Base-by-base conservation (phyloP, 768 basidiomycete species). In the Lactarius psammicola region DNA sequence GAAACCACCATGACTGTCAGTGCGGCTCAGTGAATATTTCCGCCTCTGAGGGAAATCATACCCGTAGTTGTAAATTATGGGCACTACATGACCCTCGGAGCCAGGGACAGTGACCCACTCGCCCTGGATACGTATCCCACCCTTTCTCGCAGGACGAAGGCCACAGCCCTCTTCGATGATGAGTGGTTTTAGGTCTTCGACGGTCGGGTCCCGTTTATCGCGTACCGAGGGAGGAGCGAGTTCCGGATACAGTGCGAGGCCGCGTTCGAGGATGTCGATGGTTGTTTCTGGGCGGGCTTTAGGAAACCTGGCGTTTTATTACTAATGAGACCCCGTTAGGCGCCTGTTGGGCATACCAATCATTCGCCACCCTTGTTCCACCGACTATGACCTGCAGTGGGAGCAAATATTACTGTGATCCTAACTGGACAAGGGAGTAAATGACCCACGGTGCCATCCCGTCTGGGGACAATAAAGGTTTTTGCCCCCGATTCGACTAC, bases 21-120 rank as follows among this genome's bases (percentile, higher is more conserved):
- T 40, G 2, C 13, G 49, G 18, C 42, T 57, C 33, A 31, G 51
- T 10, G 17, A 34, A 11, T 34, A 44, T 20, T 8, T 15, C 34
- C 20, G 8, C 4, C 11, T 31, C 26, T 3, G 38, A 20, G 18
- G 60, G 28, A 26, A 23, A 6, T 75, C 82, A 72, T 72, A 86
- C 84, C 88, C 87, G 68, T 89, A 87, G 72, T 90, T 87, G 69
- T 85, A 79, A 0, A 88, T 78, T 30, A 87, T 73, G 0, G 85
- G 85, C 18, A 85, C 74, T 63, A 70, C 76, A 23, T 62, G 67
- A 20, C 70, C 72, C 68, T 23, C 71, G 60, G n/a, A 69, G 68
- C 36, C 69, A 63, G 62, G 63, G 17, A 68, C 70, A 13, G 76
- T 76, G 28, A 81, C 69, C 77, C 76, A 80, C 40, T 82, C 82